phyloP scores from a whole-genome alignment of 225 moss, liverwort and hornwort genomes.

The Straminergon stramineum region DNA sequence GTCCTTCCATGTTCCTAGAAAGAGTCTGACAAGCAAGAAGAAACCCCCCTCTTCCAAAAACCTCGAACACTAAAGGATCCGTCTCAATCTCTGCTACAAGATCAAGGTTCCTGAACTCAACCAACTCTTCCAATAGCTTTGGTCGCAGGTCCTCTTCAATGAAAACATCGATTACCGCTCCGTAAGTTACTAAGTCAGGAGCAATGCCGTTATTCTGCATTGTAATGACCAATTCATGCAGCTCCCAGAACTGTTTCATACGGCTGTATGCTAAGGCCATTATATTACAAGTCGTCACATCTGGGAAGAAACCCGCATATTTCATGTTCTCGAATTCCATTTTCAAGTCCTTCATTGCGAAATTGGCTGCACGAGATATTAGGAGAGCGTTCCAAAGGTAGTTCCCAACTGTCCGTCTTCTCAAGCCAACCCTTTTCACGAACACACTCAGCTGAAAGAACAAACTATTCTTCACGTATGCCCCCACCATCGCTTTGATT shows the following conservation, averaged over 20 bases:
- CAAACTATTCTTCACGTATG: constrained; percentile 66
- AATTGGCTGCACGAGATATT: constrained; percentile 84
- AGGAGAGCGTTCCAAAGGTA: constrained; percentile 78
- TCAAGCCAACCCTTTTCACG: constrained; percentile 61
- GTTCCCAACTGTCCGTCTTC: constrained; percentile 44
- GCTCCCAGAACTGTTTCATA: constrained; percentile 90
- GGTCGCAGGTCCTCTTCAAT: constrained; percentile 44
- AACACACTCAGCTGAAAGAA: constrained; percentile 79
- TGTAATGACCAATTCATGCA: constrained; percentile 61
- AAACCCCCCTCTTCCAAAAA: constrained; percentile 71
- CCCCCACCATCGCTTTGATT: constrained; percentile 52
- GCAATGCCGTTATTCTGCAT: constrained; percentile 70
- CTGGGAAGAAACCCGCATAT: constrained; percentile 58
- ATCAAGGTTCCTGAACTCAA: constrained; percentile 64
- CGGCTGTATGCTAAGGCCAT: constrained; percentile 68
- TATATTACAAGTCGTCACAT: constrained; percentile 80
- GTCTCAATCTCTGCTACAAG: constrained; percentile 46
- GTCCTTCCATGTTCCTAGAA: constrained; percentile 24
- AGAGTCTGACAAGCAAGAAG: constrained; percentile 63
- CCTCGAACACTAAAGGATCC: constrained; percentile 65
- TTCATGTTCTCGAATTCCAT: constrained; percentile 74
- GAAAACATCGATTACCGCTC: constrained; percentile 83
- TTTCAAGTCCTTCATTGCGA: constrained; percentile 72
- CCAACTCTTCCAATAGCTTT: constrained; percentile 61
- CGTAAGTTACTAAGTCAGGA: constrained; percentile 91